Percentiles rank a stretch among this genome's conserved stretches.
phyloP scores from a whole-genome alignment of 352 stramenopile species.

The Phytophthora vignae region DNA sequence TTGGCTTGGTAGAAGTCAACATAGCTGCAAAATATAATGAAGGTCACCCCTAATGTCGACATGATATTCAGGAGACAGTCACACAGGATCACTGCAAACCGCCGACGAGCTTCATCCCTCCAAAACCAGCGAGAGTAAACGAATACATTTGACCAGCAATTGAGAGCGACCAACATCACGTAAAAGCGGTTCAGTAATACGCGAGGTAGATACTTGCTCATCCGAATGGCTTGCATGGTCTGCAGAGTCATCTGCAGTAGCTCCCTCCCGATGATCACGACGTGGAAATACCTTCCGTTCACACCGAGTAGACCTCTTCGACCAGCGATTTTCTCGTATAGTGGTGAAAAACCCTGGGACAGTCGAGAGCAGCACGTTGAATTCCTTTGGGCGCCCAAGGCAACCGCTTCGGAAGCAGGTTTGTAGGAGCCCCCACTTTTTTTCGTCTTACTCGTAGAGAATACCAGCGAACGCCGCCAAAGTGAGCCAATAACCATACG shows the following conservation, averaged over 20 bases:
- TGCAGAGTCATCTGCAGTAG: slow-evolving; percentile 29
- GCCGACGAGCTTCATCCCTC: slow-evolving; percentile 25
- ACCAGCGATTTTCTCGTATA: slow-evolving; percentile 7
- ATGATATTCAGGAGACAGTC: slow-evolving; percentile 39
- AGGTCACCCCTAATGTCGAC: slow-evolving; percentile 29
- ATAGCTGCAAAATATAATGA: slow-evolving; percentile 32
- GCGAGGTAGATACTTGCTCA: slow-evolving; percentile 35
- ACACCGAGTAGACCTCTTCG: slow-evolving; percentile 12
- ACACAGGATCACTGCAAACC: slow-evolving; percentile 23
- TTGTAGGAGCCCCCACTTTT: background rate
- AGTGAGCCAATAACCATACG: background rate
- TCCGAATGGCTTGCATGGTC: slow-evolving; percentile 30
- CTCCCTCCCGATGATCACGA: slow-evolving; percentile 24
- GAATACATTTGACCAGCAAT: slow-evolving; percentile 36
- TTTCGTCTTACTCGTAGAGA: background rate
- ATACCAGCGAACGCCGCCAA: background rate
- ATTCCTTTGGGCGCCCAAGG: background rate
- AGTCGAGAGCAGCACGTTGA: background rate
- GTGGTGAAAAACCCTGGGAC: slow-evolving; percentile 1
- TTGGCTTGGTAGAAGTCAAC: slow-evolving; percentile 10
- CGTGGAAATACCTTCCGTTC: slow-evolving; percentile 29
- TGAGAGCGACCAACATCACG: slow-evolving; percentile 36
- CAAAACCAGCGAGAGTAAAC: slow-evolving; percentile 29
- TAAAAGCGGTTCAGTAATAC: slow-evolving; percentile 44
- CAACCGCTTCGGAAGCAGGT: background rate